phyloP scores from a whole-genome alignment of 2,329 filamentous ascomycete genomes.

The Pyricularia grisea region DNA sequence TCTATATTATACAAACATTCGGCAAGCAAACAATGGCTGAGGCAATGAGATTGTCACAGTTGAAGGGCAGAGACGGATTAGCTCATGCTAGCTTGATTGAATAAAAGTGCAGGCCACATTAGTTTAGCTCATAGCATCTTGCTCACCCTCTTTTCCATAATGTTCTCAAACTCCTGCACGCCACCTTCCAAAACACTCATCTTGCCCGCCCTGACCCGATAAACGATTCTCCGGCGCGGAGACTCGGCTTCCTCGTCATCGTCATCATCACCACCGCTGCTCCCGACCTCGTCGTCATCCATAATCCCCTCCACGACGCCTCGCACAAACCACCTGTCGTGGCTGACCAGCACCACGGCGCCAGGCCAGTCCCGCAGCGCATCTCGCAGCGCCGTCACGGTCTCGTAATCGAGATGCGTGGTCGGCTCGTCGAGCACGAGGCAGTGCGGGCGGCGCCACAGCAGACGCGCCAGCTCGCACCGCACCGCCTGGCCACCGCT shows the following conservation, averaged over 20 bases:
- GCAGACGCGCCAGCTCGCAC: constrained; percentile 55
- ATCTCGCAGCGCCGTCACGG: constrained; percentile 59
- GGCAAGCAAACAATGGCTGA: too few species aligned
- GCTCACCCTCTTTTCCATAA: constrained; percentile 47
- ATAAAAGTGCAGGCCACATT: not conserved
- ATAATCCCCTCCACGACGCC: constrained; percentile 59
- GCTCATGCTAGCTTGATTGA: not conserved
- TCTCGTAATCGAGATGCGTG: constrained; percentile 78
- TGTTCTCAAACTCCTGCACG: constrained; percentile 55
- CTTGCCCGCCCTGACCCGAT: constrained; percentile 48
- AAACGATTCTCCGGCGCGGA: constrained; percentile 44
- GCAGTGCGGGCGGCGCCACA: constrained; percentile 61
- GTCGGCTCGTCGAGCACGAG: constrained; percentile 75
- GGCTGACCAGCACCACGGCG: constrained; percentile 67
- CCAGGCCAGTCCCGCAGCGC: constrained; percentile 62
- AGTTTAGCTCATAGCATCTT: constrained; percentile 24
- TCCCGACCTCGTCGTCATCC: constrained; percentile 31
- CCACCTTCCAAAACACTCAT: constrained; percentile 47
- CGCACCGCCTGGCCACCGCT: constrained; percentile 71
- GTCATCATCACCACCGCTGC: constrained; percentile 34
- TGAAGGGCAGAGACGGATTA: not conserved
- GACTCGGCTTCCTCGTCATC: constrained; percentile 33
- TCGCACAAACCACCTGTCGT: constrained; percentile 74
- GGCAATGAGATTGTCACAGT: not conserved
- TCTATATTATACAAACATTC: not conserved